Percentiles rank a stretch among this genome's conserved stretches.
phyloP scores from a whole-genome alignment of 768 basidiomycete genomes.

The Pulveroboletus sp. region DNA sequence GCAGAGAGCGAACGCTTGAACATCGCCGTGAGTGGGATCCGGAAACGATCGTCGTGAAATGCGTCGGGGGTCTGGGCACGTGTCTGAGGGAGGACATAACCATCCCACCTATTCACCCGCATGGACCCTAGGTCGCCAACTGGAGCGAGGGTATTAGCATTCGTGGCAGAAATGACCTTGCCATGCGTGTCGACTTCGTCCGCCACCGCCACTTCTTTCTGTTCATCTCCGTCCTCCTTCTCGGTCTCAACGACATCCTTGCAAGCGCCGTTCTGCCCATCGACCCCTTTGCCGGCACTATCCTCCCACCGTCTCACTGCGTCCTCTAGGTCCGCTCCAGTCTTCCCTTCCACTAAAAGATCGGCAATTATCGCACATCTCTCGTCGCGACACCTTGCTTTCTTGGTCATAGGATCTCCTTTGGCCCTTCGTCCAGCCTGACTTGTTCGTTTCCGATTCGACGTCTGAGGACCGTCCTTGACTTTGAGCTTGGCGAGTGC shows the following conservation, averaged over 20 bases:
- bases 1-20: conserved; percentile 62
- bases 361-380: conserved; percentile 64
- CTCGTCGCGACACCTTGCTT: conserved; percentile 39
- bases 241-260: neutral
- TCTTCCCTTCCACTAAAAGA: conserved; percentile 62
- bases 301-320: conserved; percentile 53
- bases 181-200: conserved; percentile 9
- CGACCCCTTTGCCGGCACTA: conserved; percentile 2
- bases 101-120: conserved; percentile 1
- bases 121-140: neutral
- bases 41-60: conserved; percentile 31
- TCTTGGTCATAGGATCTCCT: conserved; percentile 28
- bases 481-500: conserved; percentile 37
- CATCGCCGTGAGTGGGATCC: conserved; percentile 56
- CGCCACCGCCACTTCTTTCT: conserved; percentile 14
- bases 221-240: conserved; percentile 25
- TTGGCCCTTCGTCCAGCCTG: conserved; percentile 28
- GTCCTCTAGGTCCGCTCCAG: conserved; percentile 53
- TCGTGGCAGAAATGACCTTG: conserved; percentile 3
- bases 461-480: conserved; percentile 35
- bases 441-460: conserved; percentile 27
- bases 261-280: conserved; percentile 4
- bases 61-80: conserved; percentile 29
- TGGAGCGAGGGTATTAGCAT: neutral
- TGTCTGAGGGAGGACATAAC: conserved; percentile 5